phyloP scores from a whole-genome alignment of 2,329 filamentous ascomycete genomes.

The Alternaria gaisen region DNA sequence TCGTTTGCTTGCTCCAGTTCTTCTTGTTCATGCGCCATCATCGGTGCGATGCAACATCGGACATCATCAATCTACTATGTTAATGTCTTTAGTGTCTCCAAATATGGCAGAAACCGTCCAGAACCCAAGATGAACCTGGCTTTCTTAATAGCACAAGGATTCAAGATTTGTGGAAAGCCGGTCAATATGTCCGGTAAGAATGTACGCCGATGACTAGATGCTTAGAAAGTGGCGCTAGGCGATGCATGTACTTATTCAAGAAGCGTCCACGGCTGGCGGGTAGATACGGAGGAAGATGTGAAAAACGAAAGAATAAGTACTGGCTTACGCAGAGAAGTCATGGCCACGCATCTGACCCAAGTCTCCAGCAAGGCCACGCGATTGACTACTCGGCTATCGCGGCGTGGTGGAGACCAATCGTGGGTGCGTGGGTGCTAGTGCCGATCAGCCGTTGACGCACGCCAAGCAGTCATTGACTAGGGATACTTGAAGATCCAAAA shows the following conservation, averaged over 20 bases:
- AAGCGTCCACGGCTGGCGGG: background rate
- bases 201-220: conserved; percentile 15
- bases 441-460: conserved; percentile 23
- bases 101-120: background rate
- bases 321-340: background rate
- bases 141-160: background rate
- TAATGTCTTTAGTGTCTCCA: background rate
- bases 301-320: background rate
- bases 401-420: conserved; percentile 8
- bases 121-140: background rate
- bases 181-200: background rate
- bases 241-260: background rate
- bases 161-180: background rate
- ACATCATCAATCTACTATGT: background rate
- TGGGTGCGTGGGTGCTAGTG: conserved; percentile 17
- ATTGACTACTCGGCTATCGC: conserved; percentile 10
- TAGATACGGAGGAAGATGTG: background rate
- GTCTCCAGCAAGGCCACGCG: background rate
- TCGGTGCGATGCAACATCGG: background rate
- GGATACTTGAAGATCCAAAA: background rate
- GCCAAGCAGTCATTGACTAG: conserved; percentile 18
- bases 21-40: conserved; percentile 11
- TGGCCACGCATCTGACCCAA: background rate
- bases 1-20: background rate
- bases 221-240: conserved; percentile 31